Evolutionary conservation across 1,284 basidiomycete species (phyloP).

Genomic region (Malassezia yamatoensis): DNA sequence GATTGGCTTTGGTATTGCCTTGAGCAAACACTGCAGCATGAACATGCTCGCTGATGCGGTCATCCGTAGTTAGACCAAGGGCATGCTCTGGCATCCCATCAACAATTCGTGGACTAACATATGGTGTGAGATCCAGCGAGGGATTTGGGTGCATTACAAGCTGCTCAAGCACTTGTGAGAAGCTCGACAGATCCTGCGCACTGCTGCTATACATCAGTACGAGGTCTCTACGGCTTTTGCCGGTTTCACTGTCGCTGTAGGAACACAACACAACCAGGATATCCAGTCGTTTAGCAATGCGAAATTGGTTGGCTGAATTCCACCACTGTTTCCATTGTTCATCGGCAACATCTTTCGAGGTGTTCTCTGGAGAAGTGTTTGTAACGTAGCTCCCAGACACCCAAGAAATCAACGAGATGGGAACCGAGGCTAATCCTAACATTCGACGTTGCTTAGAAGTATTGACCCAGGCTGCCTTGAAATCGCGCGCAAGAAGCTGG

Average conservation of each 20-base stretch:
- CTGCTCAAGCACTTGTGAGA: conserved; percentile 12
- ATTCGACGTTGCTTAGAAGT: background rate
- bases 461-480: conserved; percentile 4
- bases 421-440: conserved; percentile 28
- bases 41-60: background rate
- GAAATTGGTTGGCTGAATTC: conserved; percentile 24
- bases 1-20: conserved; percentile 34
- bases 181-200: background rate
- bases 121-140: background rate
- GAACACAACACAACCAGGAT: conserved; percentile 30
- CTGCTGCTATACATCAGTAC: conserved; percentile 12
- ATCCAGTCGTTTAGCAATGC: conserved; percentile 27
- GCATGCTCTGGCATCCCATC: conserved; percentile 29
- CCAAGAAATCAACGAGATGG: conserved; percentile 30
- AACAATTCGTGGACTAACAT: conserved; percentile 19
- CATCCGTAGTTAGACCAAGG: conserved; percentile 7
- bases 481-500: conserved; percentile 14
- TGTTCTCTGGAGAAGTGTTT: background rate
- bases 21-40: conserved; percentile 13
- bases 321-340: conserved; percentile 33
- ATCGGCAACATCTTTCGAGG: conserved; percentile 15
- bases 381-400: conserved; percentile 23
- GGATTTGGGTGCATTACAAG: conserved; percentile 18
- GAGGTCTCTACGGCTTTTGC: conserved; percentile 34
- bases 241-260: conserved; percentile 22